These are phyloP conservation scores for Pythium rishiriense DNA, from an alignment of 352 stramenopile genomes.

Conservation along the genomic window DNA sequence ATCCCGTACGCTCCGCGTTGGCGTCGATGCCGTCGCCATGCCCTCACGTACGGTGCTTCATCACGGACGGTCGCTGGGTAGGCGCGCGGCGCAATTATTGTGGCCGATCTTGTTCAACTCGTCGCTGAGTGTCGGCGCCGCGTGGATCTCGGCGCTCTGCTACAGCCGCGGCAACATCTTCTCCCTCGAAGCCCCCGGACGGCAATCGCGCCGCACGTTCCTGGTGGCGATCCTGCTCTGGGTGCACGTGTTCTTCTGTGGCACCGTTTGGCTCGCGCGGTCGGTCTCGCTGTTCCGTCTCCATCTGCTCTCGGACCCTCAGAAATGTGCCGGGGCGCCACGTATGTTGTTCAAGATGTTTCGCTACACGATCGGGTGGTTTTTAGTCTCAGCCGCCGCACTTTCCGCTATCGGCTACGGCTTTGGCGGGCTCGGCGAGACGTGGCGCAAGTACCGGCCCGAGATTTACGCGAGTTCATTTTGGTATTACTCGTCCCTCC, in stretches of 20 bases:
- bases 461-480: slow-evolving; percentile 14
- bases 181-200: background rate
- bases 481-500: slow-evolving; percentile 11
- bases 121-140: slow-evolving; percentile 11
- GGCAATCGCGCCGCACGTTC: slow-evolving; percentile 7
- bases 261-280: background rate
- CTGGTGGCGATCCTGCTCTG: slow-evolving; percentile 6
- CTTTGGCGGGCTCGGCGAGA: background rate
- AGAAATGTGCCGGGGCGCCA: background rate
- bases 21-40: too few species aligned
- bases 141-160: slow-evolving; percentile 19
- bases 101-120: slow-evolving; percentile 16
- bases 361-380: background rate
- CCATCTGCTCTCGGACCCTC: background rate
- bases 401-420: background rate
- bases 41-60: too few species aligned
- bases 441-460: slow-evolving; percentile 5
- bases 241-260: slow-evolving; percentile 11
- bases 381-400: background rate
- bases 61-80: too few species aligned
- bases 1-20: too few species aligned
- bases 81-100: too few species aligned
- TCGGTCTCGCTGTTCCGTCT: slow-evolving; percentile 9
- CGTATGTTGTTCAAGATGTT: slow-evolving; percentile 6
- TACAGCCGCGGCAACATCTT: slow-evolving; percentile 24